phyloP scores from a whole-genome alignment of 768 basidiomycete species.

The Tylopilus subfusipes region DNA sequence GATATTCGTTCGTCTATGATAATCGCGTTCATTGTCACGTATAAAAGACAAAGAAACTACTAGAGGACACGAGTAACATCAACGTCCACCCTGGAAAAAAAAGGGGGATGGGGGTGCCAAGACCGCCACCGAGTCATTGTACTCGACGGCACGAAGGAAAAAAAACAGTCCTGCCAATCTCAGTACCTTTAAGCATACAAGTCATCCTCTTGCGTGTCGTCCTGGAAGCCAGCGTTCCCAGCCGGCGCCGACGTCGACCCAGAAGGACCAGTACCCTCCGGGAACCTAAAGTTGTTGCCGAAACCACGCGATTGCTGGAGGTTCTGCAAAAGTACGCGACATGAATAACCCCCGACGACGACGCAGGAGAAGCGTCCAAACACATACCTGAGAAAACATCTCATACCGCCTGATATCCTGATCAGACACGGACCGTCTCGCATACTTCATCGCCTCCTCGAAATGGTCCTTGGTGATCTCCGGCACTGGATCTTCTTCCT shows the following conservation, averaged over 20 bases:
- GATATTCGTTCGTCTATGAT: background rate
- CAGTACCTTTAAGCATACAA: constrained; percentile 63
- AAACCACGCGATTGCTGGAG: constrained; percentile 89
- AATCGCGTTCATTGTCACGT: background rate
- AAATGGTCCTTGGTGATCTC: constrained; percentile 90
- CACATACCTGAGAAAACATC: constrained; percentile 87
- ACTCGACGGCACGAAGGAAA: background rate
- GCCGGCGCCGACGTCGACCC: constrained; percentile 39
- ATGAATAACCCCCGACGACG: background rate
- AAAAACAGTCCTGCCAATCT: background rate
- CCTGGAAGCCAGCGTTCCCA: constrained; percentile 78
- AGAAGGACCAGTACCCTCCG: constrained; percentile 54
- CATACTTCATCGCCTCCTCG: constrained; percentile 98
- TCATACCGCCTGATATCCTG: constrained; percentile 97
- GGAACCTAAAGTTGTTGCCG: constrained; percentile 98
- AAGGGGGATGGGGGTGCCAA: background rate
- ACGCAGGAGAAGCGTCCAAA: background rate
- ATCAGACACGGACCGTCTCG: constrained; percentile 94
- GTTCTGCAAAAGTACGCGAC: constrained; percentile 54
- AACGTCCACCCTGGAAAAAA: background rate
- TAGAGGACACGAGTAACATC: background rate
- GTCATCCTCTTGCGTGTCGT: constrained; percentile 87
- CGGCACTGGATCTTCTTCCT: constrained; percentile 81
- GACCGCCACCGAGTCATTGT: background rate
- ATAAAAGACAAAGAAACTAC: background rate